Conservation (phyloP, 106 monocot species). For the Posidonia australis region DNA sequence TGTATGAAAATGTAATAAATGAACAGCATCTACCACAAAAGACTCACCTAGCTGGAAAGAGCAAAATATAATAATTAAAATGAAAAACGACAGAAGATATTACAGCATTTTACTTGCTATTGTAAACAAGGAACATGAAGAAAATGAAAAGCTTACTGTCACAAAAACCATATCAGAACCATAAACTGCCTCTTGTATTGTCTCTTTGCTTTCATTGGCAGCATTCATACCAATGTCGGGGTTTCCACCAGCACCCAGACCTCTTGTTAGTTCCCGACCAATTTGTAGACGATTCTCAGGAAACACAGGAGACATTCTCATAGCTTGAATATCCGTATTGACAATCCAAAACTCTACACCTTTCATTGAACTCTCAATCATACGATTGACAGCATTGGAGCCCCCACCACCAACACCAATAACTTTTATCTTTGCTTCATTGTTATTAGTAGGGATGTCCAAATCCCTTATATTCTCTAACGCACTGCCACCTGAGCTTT, state of each 20-base stretch:
- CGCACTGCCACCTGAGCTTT: slow-evolving; percentile 4
- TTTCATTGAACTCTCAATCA: slow-evolving; percentile 86
- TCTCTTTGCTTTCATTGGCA: slow-evolving; percentile 59
- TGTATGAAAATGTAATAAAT: no score
- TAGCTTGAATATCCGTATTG: slow-evolving; percentile 93
- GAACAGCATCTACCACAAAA: no score
- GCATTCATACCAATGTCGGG: slow-evolving; percentile 86
- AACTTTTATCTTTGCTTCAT: slow-evolving; percentile 91
- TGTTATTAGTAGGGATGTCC: slow-evolving; percentile 18
- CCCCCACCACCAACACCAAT: slow-evolving; percentile 96
- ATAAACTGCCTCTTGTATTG: slow-evolving; percentile 47
- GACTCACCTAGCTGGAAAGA: no score
- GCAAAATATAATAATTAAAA: no score
- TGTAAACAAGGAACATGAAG: not conserved
- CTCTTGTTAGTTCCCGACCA: slow-evolving; percentile 64
- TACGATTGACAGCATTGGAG: slow-evolving; percentile 96
- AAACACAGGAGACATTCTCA: slow-evolving; percentile 68
- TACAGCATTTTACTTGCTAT: no score
- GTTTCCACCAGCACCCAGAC: slow-evolving; percentile 81
- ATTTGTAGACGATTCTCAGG: slow-evolving; percentile 65
- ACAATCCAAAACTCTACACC: slow-evolving; percentile 99
- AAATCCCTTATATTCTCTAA: slow-evolving; percentile 19
- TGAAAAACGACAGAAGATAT: no score
- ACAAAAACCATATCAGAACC: slow-evolving; percentile 84
- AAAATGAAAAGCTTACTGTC: slow-evolving; percentile 24